Evolutionary conservation across 305 asterid genomes (phyloP), one percentile per base, ranked within the genome.

Genomic region (Ilex paraguariensis): DNA sequence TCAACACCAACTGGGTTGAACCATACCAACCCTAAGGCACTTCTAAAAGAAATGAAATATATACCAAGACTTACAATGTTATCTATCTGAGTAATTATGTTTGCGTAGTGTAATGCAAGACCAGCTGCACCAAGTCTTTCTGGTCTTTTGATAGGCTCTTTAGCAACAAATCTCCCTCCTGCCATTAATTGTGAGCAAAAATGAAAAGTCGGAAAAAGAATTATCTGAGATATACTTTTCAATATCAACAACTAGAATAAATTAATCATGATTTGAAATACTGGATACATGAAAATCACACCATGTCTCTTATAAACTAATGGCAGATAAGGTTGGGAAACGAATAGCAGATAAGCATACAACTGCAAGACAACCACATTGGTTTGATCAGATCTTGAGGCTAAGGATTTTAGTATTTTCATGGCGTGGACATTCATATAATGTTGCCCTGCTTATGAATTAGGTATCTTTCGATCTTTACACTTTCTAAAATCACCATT

Each of bases 61-160:
- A 36, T 3, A 36, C 9, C 7, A 8, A 36, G 42, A 36, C 42
- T 84, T 78, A 93, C 98, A 56, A 93, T 77, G 70, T 82, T 93
- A 66, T 93, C 98, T 17, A 92, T 92, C 74, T 92, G 96, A 70
- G 89, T 85, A 69, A 92, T 77, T 72, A 92, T 76, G 86, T 87
- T 92, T 62, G 98, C 98, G 70, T 92, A 92, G 74, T 92, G 98
- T 66, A 92, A 79, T 70, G 98, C 94, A 61, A 92, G 97, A 75
- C 98, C 97, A 51, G 97, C 95, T 60, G 44, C 87, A 53, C 98
- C 98, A 15, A 92, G 77, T 76, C 94, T 79, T 75, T 92, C 95
- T 64, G 87, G 77, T 75, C 81, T 84, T 62, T 69, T 81, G 33
- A 68, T 51, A 31, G 81, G 63, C 59, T 74, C 84, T 74, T 76